Evolutionary conservation across 805 yeast genomes (phyloP), one percentile per base, ranked within the genome.

Genomic region (Myxozyma lipomycoides): DNA sequence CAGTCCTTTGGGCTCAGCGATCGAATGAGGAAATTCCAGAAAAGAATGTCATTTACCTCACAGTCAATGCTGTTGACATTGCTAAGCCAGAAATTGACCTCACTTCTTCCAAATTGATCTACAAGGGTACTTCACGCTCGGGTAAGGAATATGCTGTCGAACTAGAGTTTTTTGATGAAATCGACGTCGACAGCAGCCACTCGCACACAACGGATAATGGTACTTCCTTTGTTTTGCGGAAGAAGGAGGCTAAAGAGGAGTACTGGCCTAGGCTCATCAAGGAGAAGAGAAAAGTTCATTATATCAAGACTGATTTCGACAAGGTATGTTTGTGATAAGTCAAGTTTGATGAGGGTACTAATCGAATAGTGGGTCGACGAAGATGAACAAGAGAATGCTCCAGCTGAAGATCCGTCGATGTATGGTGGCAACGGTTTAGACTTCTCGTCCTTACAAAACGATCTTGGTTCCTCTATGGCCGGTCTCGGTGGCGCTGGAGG

Each of bases 241-340:
- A 93, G 78, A 78, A 78, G 65, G 79, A 78, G 49, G 67, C 76
- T 21, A 74, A 78, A 60, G 79, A 73, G 51, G 97, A 89, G 66
- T 91, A 70, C 76, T 91, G 98, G 98, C 98, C 98, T 61, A 81
- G 98, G 66, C 77, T 91, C 67, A 84, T 90, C 49, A 90, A 89
- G 71, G 90, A 85, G 63, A 87, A 89, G 73, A 75, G 78, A 64
- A 88, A 83, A 67, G 78, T 77, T 55, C 87, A 82, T 59, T 86
- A 78, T 70, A 79, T 91, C 67, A 86, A 86, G 75, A 91, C 98
- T 12, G 98, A 91, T 66, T 91, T 91, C 66, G 96, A 90, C 73
- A 86, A 49, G 58, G 58, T 54, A 17, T 10, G 58, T 46, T 3
- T n/a, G n/a, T n/a, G n/a, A n/a, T n/a, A 7, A 10, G 17, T 19